Evolutionary conservation across 257 asterid genomes (phyloP), one percentile per base, ranked within the genome.

Genomic region (Linaria vulgaris): DNA sequence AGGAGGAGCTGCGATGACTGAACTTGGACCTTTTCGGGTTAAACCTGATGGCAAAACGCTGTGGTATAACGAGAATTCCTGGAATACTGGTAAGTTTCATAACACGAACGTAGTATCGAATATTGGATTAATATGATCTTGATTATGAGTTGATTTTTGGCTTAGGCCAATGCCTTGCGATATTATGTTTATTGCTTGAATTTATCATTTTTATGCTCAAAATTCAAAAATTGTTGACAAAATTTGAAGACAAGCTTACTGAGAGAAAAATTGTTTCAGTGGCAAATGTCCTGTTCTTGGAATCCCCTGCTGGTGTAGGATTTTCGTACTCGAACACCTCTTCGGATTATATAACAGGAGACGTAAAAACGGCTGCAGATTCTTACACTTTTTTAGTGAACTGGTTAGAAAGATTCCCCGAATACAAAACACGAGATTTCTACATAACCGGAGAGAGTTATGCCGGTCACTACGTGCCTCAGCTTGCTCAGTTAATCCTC

Each of bases 241-340:
- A 27, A 27, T 27, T 27, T 27, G 6, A 27, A 6, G 6, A 27
- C 3, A 27, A 27, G 34, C 3, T 2, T 2, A 27, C 34, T 27
- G 34, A 27, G 6, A 27, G 6, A 16, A 17, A 56, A 21, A 6
- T 15, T 10, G 3, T 64, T 74, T 83, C 81, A 88, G 96, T 66
- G 72, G 96, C 91, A 14, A 88, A 85, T 43, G 70, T 88, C 0
- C 25, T 88, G 16, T 88, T 80, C 77, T 43, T 87, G 76, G 94
- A 87, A 43, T 87, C 96, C 3, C 96, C 90, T 0, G 90, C 92
- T 1, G 88, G 95, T 0, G 95, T 87, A 22, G 95, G 92, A 61
- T 87, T 84, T 60, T 87, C 92, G 5, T 87, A 82, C 57, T 87
- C 92, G 0, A 87, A 87, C 39, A 74, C 68, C 3, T 16, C 85